Evolutionary conservation across 2,329 filamentous ascomycete genomes (phyloP), one percentile per base, ranked within the genome.

Genomic region (Ambrosiella cleistominuta): DNA sequence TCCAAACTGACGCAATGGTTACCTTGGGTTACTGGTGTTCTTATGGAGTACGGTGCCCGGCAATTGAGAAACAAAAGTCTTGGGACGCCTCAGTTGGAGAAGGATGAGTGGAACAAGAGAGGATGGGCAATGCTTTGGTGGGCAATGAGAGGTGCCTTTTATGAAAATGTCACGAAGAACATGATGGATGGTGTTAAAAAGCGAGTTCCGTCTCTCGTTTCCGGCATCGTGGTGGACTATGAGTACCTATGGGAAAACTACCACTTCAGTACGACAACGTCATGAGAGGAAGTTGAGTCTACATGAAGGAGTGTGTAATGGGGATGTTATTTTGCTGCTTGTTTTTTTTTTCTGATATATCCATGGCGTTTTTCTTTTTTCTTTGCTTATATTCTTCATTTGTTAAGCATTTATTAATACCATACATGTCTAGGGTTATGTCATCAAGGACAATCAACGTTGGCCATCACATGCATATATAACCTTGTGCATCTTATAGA

Each of bases 191-290:
- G 82, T 65, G 77, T 95, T 63, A 83, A 81, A 63, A 85, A 83
- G 66, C 82, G 86, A 56, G 75, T 95, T 69, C 79, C 94, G 52
- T 82, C 86, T 63, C 80, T 98, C 67, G 75, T 95, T 27, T 86
- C 83, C 7, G 88, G 86, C 59, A 85, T 98, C 51, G 71, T 97
- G 62, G 89, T 96, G 68, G 93, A 98, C 69, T 98, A 98, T 68
- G 88, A 95, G 70, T 97, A 94, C 68, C 75, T 98, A 38, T 98
- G 93, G 93, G 89, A 96, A 71, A 90, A 94, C 65, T 97, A 96
- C 70, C 94, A 97, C 71, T 98, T 97, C 70, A 80, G 78, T 68
- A 81, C 79, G 40, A 79, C 75, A 58, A 67, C 68, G 36, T 71
- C 63, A 65, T 62, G 59, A 54, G 58, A 37, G 27, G 57, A 57